phyloP scores from a whole-genome alignment of 164 flowering plant genomes.

The Dillenia suffruticosa region DNA sequence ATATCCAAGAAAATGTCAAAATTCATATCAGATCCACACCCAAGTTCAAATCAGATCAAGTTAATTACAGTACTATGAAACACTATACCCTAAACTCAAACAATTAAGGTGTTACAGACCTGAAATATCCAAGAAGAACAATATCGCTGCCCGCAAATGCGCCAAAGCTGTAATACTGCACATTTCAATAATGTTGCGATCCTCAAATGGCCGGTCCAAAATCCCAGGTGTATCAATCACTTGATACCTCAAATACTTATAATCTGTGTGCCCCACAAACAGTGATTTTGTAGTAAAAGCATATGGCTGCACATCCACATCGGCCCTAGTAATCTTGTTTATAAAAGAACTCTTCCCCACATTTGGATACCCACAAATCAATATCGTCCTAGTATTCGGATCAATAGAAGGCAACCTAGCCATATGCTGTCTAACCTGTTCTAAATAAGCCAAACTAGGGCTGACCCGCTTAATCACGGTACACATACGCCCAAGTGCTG shows the following conservation, averaged over 20 bases:
- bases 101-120: no score
- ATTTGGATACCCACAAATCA: slow-evolving; percentile 93
- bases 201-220: slow-evolving; percentile 89
- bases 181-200: slow-evolving; percentile 94
- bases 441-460: slow-evolving; percentile 84
- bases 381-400: slow-evolving; percentile 75
- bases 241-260: slow-evolving; percentile 79
- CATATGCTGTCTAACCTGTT: slow-evolving; percentile 90
- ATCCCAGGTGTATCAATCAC: slow-evolving; percentile 96
- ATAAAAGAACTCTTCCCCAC: slow-evolving; percentile 94
- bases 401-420: slow-evolving; percentile 92
- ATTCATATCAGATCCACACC: no score
- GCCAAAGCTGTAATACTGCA: slow-evolving; percentile 94
- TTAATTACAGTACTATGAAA: no score
- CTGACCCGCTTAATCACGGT: slow-evolving; percentile 68
- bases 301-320: slow-evolving; percentile 96
- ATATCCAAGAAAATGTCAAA: slow-evolving; percentile 39
- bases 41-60: no score
- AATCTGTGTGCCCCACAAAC: slow-evolving; percentile 93
- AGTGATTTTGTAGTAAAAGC: slow-evolving; percentile 92
- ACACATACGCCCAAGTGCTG: slow-evolving; percentile 94
- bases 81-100: no score
- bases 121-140: slow-evolving; percentile 42
- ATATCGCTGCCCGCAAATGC: slow-evolving; percentile 81
- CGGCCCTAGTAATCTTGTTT: slow-evolving; percentile 88